Conservation (phyloP, 768 basidiomycete genomes). For the Pleurotus sapidus region DNA sequence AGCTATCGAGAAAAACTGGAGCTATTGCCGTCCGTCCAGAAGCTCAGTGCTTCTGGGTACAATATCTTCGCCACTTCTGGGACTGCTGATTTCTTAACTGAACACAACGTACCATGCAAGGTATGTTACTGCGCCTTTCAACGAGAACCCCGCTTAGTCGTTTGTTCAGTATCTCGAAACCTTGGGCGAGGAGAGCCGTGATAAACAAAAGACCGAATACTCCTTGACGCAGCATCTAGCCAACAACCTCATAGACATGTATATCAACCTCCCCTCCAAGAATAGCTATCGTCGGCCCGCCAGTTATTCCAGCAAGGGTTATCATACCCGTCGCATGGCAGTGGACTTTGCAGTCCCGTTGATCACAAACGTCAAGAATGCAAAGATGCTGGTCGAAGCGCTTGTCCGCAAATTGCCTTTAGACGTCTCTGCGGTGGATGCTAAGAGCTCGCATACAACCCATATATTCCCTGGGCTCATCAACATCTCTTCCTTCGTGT, state of each 20-base stretch:
- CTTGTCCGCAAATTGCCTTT: conserved; percentile 86
- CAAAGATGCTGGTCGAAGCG: conserved; percentile 94
- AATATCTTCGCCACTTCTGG: conserved; percentile 97
- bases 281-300: conserved; percentile 97
- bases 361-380: conserved; percentile 98
- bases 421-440: conserved; percentile 87
- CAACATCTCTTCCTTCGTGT: conserved; percentile 86
- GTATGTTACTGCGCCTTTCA: conserved; percentile 31
- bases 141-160: not conserved
- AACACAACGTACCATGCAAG: conserved; percentile 97
- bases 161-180: conserved; percentile 81
- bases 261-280: conserved; percentile 98
- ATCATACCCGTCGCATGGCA: conserved; percentile 96
- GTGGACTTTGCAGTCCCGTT: conserved; percentile 97
- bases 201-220: conserved; percentile 93
- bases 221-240: conserved; percentile 95
- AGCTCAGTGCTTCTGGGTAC: conserved; percentile 89
- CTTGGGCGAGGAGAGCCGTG: conserved; percentile 68
- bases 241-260: conserved; percentile 98
- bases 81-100: conserved; percentile 95
- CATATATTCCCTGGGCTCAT: conserved; percentile 90
- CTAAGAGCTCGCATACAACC: conserved; percentile 90
- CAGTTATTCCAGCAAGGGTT: conserved; percentile 95
- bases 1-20: conserved; percentile 98
- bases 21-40: conserved; percentile 92